A percentile compares a stretch with the other conserved stretches of the same genome.
Conservation (phyloP, 805 yeast species). For the Myxozyma sirexii region DNA sequence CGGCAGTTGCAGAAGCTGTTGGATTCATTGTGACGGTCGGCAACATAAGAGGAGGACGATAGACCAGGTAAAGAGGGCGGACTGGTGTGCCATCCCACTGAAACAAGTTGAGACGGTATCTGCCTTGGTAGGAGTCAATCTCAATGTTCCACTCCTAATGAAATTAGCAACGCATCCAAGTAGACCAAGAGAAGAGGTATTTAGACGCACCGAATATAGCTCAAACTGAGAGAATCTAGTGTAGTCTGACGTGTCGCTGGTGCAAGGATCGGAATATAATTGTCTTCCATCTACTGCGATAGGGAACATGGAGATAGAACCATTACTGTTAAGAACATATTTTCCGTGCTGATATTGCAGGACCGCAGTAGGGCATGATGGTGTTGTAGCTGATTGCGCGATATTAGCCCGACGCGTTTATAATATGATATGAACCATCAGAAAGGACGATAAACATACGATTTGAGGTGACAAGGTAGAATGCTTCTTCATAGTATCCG, state of each 20-base stretch:
- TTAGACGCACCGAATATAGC: conserved; percentile 22
- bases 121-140: conserved; percentile 81
- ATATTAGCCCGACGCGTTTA: not conserved
- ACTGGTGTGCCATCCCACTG: conserved; percentile 71
- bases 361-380: conserved; percentile 81
- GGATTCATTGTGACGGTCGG: conserved; percentile 93
- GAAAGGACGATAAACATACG: conserved; percentile 43
- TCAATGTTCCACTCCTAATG: conserved; percentile 46
- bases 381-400: conserved; percentile 50
- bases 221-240: conserved; percentile 69
- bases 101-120: conserved; percentile 70
- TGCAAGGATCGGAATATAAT: conserved; percentile 83
- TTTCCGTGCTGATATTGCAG: conserved; percentile 88
- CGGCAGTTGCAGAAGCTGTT: conserved; percentile 48
- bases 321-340: conserved; percentile 63
- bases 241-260: conserved; percentile 50
- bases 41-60: conserved; percentile 93
- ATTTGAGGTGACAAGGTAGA: conserved; percentile 74
- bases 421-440: not conserved
- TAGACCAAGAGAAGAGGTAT: not conserved
- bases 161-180: not conserved
- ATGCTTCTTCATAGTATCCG: conserved; percentile 88
- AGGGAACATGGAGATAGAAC: conserved; percentile 71
- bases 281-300: conserved; percentile 90
- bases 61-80: conserved; percentile 90